phyloP scores from a whole-genome alignment of 2,329 filamentous ascomycete species.

The Ceratocystis huliohia region DNA sequence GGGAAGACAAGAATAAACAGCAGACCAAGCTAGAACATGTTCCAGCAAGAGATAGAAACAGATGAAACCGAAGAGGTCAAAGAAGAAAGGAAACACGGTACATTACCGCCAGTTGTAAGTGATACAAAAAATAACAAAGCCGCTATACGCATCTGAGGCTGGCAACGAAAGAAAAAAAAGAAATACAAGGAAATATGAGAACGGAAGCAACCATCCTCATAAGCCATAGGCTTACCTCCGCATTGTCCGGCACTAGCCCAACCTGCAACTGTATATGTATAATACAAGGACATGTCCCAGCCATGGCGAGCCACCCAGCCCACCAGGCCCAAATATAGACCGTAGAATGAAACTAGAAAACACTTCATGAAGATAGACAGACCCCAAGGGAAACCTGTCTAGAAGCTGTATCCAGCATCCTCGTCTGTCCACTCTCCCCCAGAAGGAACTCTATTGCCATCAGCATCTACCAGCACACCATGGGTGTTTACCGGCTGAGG shows the following conservation, averaged over 20 bases:
- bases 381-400: not conserved
- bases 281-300: not conserved
- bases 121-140: not conserved
- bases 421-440: conserved; percentile 57
- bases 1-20: not conserved
- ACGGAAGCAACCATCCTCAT: not conserved
- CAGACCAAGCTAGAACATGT: not conserved
- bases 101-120: not conserved
- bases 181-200: not conserved
- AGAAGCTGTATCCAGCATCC: conserved; percentile 38
- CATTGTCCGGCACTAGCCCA: not conserved
- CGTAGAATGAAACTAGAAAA: not conserved
- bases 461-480: conserved; percentile 40
- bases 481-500: conserved; percentile 38
- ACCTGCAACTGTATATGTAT: not conserved
- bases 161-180: conserved; percentile 1
- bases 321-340: not conserved
- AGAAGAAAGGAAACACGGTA: not conserved
- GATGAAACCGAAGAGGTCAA: not conserved
- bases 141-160: not conserved
- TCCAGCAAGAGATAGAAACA: not conserved
- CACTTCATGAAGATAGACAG: not conserved
- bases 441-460: conserved; percentile 50
- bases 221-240: not conserved
- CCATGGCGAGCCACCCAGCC: not conserved